Base-by-base conservation (phyloP, 2,329 filamentous ascomycete genomes). In the Thyridium curvatum region DNA sequence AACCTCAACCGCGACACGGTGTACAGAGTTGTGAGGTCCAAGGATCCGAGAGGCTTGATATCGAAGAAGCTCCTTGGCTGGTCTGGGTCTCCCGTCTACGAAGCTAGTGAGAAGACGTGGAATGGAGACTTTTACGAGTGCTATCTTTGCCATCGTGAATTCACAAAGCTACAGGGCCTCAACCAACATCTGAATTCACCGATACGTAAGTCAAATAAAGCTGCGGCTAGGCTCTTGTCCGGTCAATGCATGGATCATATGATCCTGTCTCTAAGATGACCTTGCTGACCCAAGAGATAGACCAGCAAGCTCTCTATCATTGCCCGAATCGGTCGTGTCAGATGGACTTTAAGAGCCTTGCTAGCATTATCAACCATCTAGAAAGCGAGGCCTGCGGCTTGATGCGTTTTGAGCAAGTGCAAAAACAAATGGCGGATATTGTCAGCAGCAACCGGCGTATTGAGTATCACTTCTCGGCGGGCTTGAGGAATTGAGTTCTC, bases 181-280 rank as follows among this genome's bases (percentile, higher is more conserved):
- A 71, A 73, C 35, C 58, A 66, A 38, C 77, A 84, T 46, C 51
- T 82, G 2, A 66, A 64, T 30, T 82, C 77, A 1, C 60, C 69
- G 0, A 55, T 49, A 1, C 76, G 78, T 60, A 60, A 66, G 58
- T 63, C 26, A 6, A 6, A 6, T 10, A 26, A 26, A n/a, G n/a
- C n/a, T n/a, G n/a, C n/a, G n/a, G 5, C 10, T 10, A 26, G 21
- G 6, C 21, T 6, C 10, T 26, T 26, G 6, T 10, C 21, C 21
- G 21, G 21, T 6, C 21, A 6, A 26, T 6, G 10, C 10, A 10
- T 26, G 21, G 10, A 26, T 10, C 21, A 26, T 26, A 26, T 26
- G 21, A 10, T 26, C 21, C 10, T 6, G 21, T 26, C 21, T 6
- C 21, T 6, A 10, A 26, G 21, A 6, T 10, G 10, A 26, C n/a